Evolutionary conservation across 31 red algal genomes (phyloP), one percentile per base, ranked within the genome.

Genomic region (Endocladia muricata): DNA sequence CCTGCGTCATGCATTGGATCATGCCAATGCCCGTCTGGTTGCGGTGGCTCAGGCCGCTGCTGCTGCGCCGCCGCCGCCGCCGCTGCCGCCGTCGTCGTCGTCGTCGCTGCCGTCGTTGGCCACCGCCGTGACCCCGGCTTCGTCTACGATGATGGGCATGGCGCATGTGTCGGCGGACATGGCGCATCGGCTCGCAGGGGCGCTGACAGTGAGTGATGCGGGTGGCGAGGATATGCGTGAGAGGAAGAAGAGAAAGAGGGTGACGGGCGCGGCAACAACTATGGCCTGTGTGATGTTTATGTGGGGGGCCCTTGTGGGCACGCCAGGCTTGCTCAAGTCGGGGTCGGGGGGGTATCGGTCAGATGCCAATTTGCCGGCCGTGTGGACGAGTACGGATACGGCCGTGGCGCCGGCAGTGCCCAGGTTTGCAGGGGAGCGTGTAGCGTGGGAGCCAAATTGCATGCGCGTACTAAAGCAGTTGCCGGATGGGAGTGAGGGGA

Each of bases 271-370:
- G 3, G 82, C 71, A 31, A 85, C 82, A 3, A 85, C 82, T 0
- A 85, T 85, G 82, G 82, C 82, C 13, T 85, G 82, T 68, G 70
- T 85, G 26, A 85, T 85, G 82, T 85, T 85, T 74, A 85, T 85
- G 82, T 85, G 70, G 70, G 82, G 82, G 30, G 82, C 82, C 2
- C 70, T 85, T 57, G 70, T 85, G 55, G 82, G 70, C 21, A 76
- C 82, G 2, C 82, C 82, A 30, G 82, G 82, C 61, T 59, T 75
- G 70, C 57, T 85, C 34, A 76, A 73, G n/a, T 61, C 79, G n/a
- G 60, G 65, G 35, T 68, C 82, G 0, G 79, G 41, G 37, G 61
- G 56, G 4, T 41, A 40, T 26, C 48, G 82, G 2, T 36, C 70
- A 38, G 61, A 85, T 19, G 70, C 51, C 37, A 85, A 85, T 69